These are phyloP conservation scores for Phascolomyces articulosus DNA, from an alignment of 371 early-diverging fungal species.

Conservation along the genomic window DNA sequence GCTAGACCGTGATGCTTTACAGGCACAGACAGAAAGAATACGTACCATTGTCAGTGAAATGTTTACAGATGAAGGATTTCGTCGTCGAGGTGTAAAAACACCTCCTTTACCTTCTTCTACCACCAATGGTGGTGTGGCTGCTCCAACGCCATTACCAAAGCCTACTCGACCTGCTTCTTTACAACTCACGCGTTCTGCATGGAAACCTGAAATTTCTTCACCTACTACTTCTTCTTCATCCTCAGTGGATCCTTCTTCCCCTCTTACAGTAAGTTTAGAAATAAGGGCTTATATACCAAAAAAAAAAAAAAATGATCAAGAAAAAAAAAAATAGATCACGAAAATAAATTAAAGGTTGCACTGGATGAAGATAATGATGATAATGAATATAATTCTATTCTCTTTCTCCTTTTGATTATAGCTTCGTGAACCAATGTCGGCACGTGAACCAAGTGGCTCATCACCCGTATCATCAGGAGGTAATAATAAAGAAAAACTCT, in stretches of 20 bases:
- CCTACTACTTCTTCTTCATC: background rate
- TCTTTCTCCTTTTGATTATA: background rate
- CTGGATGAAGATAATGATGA: background rate
- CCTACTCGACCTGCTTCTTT: conserved; percentile 10
- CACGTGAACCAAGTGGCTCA: conserved; percentile 11
- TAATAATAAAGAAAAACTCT: background rate
- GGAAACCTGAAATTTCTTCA: conserved; percentile 10
- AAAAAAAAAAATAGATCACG: too few relatives aligned
- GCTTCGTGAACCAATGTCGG: conserved; percentile 5
- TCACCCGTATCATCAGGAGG: conserved; percentile 6
- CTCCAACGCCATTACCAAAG: background rate
- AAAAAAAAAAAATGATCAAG: too few relatives aligned
- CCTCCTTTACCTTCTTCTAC: conserved; percentile 24
- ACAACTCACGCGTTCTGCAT: conserved; percentile 12
- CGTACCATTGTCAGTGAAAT: conserved; percentile 25
- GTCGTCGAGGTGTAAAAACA: conserved; percentile 12
- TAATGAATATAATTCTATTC: too few relatives aligned
- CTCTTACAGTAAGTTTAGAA: background rate
- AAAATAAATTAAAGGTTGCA: background rate
- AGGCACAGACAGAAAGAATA: conserved; percentile 29
- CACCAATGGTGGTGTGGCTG: background rate
- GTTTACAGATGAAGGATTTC: conserved; percentile 28
- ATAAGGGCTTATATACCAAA: too few relatives aligned
- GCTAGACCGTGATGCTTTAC: conserved; percentile 30
- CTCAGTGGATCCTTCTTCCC: too few relatives aligned